Evolutionary conservation across 495 filamentous ascomycete genomes (phyloP), one percentile per base, ranked within the genome.

Genomic region (Lasiosphaeria hispida): DNA sequence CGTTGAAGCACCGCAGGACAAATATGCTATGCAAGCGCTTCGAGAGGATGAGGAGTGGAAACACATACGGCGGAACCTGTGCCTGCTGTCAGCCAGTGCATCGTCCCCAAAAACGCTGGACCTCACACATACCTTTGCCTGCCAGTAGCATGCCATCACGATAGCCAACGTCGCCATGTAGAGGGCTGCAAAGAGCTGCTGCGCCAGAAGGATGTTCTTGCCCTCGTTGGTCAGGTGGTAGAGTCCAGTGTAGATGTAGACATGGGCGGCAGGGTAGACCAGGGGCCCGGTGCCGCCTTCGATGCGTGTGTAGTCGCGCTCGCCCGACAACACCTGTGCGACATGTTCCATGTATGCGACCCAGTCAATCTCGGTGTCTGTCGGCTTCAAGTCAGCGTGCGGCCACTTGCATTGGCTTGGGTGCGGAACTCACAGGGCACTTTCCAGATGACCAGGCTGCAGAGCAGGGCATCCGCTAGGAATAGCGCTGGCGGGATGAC

Each of bases 291-390:
- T 98, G 47, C 85, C 87, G 57, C 94, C 94, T 70, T 87, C 83
- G 69, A 98, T 91, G 10, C 82, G 74, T 36, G 84, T 82, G 69
- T 98, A 98, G 71, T 97, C 88, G 67, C 88, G 85, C 77, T 97
- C 93, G 45, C 94, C 94, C 7, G 81, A 75, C 30, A 90, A 67
- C 64, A 88, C 94, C 36, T 92, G 87, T 23, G 82, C 72, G 51
- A 97, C 75, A 63, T 98, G 94, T 63, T 96, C 81, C 92, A 97
- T 97, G 71, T 98, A 98, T 1, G 93, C 91, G 51, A 78, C 81
- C 94, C 94, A 98, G 73, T 98, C 94, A 66, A 98, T 98, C 70
- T 98, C 94, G 42, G 94, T 98, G 71, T 98, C 94, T 97, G 64
- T 40, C 7, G 10, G 18, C 39, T n/a, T 54, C 15, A 8, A 8